Evolutionary conservation across 2,329 filamentous ascomycete species (phyloP).

Genomic region (Remersonia thermophila): DNA sequence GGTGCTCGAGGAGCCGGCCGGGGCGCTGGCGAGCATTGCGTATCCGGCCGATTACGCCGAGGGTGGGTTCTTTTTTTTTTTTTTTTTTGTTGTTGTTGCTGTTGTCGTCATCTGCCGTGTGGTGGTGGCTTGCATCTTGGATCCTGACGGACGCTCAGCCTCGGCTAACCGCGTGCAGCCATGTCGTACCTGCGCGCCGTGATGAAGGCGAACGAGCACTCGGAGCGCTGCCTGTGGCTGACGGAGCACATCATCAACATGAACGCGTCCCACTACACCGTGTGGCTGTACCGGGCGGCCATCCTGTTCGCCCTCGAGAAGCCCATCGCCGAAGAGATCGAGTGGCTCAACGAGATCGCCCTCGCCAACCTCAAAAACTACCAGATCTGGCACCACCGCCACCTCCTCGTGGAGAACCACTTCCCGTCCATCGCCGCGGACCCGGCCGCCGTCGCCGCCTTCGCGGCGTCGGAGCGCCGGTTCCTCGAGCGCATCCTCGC

Average conservation of each 20-base stretch:
- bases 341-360: constrained; percentile 77
- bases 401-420: constrained; percentile 50
- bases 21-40: constrained; percentile 81
- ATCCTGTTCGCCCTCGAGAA: constrained; percentile 57
- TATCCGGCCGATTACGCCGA: constrained; percentile 85
- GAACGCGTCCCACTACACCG: constrained; percentile 96
- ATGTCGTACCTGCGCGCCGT: constrained; percentile 88
- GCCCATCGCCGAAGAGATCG: constrained; percentile 58
- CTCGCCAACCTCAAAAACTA: constrained; percentile 90
- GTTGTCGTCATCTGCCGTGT: too few relatives aligned
- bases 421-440: constrained; percentile 48
- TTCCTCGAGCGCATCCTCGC: constrained; percentile 75
- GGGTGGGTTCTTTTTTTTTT: constrained; percentile 29
- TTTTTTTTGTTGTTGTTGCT: background rate
- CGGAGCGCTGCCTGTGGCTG: constrained; percentile 62
- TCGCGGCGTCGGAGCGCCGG: constrained; percentile 53
- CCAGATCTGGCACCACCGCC: constrained; percentile 82
- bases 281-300: constrained; percentile 89
- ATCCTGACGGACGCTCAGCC: constrained; percentile 1
- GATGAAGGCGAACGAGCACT: constrained; percentile 81
- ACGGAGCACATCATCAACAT: constrained; percentile 83
- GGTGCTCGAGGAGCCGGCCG: constrained; percentile 68
- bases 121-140: background rate
- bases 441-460: constrained; percentile 39
- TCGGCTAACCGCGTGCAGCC: constrained; percentile 39